phyloP scores from a whole-genome alignment of 495 filamentous ascomycete species.

The Viridothelium virens region DNA sequence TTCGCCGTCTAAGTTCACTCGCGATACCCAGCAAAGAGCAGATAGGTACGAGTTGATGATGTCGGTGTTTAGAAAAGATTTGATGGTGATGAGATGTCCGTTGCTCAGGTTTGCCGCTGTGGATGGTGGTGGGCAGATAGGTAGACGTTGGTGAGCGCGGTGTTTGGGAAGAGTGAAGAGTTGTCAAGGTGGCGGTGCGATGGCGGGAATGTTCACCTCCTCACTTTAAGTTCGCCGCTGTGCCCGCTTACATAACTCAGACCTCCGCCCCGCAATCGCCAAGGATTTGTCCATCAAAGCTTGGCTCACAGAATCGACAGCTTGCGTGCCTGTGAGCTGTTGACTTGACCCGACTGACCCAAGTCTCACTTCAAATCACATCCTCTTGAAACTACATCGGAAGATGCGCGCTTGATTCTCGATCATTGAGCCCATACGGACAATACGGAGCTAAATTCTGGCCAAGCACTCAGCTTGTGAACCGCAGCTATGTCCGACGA shows the following conservation, averaged over 20 bases:
- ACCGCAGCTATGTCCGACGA: constrained; percentile 79
- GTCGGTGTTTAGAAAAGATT: too few relatives aligned
- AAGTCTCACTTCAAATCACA: neutral
- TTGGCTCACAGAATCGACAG: neutral
- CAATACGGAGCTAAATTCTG: neutral
- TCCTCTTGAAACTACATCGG: neutral
- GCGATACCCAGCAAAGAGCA: too few relatives aligned
- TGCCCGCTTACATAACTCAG: neutral
- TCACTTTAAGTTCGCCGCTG: too few relatives aligned
- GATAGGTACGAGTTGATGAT: too few relatives aligned
- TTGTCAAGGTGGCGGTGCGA: neutral
- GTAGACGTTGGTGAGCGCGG: neutral
- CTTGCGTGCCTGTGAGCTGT: neutral
- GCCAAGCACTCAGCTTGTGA: neutral
- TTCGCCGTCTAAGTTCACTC: too few relatives aligned
- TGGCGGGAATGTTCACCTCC: too few relatives aligned
- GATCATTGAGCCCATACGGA: neutral
- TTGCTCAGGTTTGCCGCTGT: too few relatives aligned
- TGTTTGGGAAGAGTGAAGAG: neutral
- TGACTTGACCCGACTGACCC: neutral
- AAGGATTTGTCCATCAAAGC: neutral
- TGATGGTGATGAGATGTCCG: too few relatives aligned
- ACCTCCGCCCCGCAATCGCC: neutral
- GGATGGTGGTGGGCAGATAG: neutral
- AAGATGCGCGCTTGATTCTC: neutral